Conservation (phyloP, 345 rosid species). For the Psidium friedrichsthalianum region DNA sequence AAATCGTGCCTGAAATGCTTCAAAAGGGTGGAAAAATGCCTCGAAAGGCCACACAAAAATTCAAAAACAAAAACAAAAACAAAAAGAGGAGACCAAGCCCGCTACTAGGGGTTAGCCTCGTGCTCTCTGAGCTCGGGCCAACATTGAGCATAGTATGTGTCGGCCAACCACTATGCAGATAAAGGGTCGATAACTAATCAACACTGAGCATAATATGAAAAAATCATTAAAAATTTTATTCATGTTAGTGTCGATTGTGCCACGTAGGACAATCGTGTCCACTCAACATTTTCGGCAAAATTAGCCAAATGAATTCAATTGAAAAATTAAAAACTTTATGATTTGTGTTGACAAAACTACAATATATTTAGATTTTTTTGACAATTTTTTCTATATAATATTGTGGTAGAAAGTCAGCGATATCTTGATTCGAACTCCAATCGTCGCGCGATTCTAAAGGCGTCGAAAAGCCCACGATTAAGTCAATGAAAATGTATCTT, state of each 20-base stretch:
- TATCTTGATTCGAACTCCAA: background rate
- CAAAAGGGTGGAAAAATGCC: background rate
- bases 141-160: background rate
- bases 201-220: too few relatives aligned
- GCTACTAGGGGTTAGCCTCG: background rate
- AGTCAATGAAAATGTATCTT: background rate
- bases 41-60: background rate
- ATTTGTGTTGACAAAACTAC: too few relatives aligned
- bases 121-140: background rate
- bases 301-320: too few relatives aligned
- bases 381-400: background rate
- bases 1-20: background rate
- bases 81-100: background rate
- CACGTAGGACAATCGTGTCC: too few relatives aligned
- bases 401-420: background rate
- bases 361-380: too few relatives aligned
- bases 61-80: too few relatives aligned
- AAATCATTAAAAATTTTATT: too few relatives aligned
- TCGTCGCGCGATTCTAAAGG: accelerated
- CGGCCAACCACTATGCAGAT: background rate
- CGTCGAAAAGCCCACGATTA: background rate
- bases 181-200: background rate
- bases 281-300: too few relatives aligned
- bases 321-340: too few relatives aligned
- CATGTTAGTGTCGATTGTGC: too few relatives aligned